Evolutionary conservation across 2,329 filamentous ascomycete genomes (phyloP).

Genomic region (Alternaria atra): DNA sequence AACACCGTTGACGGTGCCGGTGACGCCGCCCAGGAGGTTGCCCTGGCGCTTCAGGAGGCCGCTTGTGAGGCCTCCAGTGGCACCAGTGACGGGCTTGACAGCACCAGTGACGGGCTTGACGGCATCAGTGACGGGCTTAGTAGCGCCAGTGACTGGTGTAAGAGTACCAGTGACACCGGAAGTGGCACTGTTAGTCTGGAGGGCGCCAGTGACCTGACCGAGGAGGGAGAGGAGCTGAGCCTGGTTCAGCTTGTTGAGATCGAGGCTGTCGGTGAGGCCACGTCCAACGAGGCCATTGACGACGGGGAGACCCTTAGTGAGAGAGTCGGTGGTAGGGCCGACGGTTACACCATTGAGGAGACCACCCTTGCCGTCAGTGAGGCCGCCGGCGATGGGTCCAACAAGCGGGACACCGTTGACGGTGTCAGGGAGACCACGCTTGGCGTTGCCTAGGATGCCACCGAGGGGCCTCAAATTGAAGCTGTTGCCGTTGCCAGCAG

Average conservation of each 20-base stretch:
- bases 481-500: conserved; percentile 20
- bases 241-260: background rate
- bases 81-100: background rate
- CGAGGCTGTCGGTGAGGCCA: background rate
- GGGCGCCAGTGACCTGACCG: background rate
- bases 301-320: background rate
- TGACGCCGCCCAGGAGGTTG: background rate
- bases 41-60: background rate
- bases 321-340: background rate
- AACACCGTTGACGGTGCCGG: background rate
- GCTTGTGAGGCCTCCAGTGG: background rate
- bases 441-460: background rate
- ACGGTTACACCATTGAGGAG: background rate
- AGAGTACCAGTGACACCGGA: background rate
- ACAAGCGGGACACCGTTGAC: background rate
- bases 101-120: background rate
- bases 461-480: conserved; percentile 18
- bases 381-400: background rate
- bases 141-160: background rate
- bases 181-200: background rate
- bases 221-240: background rate
- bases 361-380: background rate
- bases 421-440: background rate
- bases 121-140: conserved; percentile 1
- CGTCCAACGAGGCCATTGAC: background rate